Base-by-base conservation (phyloP, 129 eudicot genomes). In the Artemisia argyi region DNA sequence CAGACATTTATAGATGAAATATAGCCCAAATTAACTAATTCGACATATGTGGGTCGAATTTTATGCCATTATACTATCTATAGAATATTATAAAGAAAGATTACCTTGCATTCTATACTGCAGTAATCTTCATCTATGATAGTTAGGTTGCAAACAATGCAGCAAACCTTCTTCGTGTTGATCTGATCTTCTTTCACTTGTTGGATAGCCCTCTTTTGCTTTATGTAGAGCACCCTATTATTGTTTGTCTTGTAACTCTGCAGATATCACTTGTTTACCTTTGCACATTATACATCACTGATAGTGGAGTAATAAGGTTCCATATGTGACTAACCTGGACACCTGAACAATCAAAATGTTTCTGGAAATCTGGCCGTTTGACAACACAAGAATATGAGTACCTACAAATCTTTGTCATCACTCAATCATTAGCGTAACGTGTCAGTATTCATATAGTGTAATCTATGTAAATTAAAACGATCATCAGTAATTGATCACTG, bases 211-310 rank as follows among this genome's bases (percentile, higher is more conserved):
- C 72, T 24, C 22, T 83, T 80, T 64, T 61, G 46, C 73, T 78
- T 84, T 73, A 84, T 50, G 67, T 73, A 81, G 44, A 84, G 7
- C 77, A 84, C 88, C 65, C 78, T 84, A 63, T 56, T 64, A 68
- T 74, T 80, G 75, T 84, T 84, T 77, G 88, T 80, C n/a, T 56
- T 74, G 48, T 84, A 84, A 9, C 83, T 73, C 88, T 84, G 78
- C 50, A 52, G 18, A 17, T 35, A 61, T 73, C 15, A 5, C 5
- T 47, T n/a, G 28, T 48, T 16, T 9, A 32, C 42, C 11, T 20
- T 10, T 56, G 24, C 47, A 53, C 55, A 65, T 66, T 20, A 54
- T 35, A 74, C 13, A 15, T 13, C 32, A 51, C 22, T 35, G 6
- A n/a, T 20, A 39, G 14, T n/a, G n/a, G n/a, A n/a, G n/a, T n/a